Base-by-base conservation (phyloP, 129 eudicot species). In the Tanacetum coccineum region DNA sequence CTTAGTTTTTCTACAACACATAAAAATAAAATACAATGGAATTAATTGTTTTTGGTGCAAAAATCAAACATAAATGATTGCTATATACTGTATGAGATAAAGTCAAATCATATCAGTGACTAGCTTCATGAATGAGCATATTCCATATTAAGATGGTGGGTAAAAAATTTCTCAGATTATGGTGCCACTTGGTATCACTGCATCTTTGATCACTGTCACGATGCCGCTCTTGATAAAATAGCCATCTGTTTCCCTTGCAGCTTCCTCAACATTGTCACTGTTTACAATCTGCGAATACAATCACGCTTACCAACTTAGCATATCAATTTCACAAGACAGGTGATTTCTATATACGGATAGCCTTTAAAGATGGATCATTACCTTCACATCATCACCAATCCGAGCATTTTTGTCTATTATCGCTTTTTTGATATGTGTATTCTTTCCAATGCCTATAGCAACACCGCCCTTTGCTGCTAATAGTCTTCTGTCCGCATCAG, bases 151-250 rank as follows among this genome's bases (percentile, higher is more conserved):
- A 30, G 45, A 20, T 60, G 44, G 48, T 60, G 4, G 26, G 55
- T 15, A 0, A 22, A 13, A 58, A 4, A 58, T 13, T 19, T 64
- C 58, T 75, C 81, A 91, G 58, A 91, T 91, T 22, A 91, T 67
- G 1, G 81, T 81, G 66, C 96, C 96, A 50, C 84, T 73, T 30
- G 97, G 97, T 69, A 87, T 83, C 72, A 91, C 22, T 3, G 97
- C 97, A 57, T 91, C 97, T 80, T 91, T 91, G 62, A 91, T 91
- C 6, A 91, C 69, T 0, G 96, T 87, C 17, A 91, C 96, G 7
- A 91, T 91, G 3, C 97, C 97, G 10, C 97, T 91, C 84, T 91
- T 91, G 63, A 91, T 91, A 78, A 91, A 91, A 84, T 91, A 91
- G 8, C 97, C 97, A 15, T 91, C 94, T 0, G 96, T 87, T 60